Evolutionary conservation across 306 rosid species (phyloP), one percentile per base, ranked within the genome.

Genomic region (Oxytropis ochrocephala): DNA sequence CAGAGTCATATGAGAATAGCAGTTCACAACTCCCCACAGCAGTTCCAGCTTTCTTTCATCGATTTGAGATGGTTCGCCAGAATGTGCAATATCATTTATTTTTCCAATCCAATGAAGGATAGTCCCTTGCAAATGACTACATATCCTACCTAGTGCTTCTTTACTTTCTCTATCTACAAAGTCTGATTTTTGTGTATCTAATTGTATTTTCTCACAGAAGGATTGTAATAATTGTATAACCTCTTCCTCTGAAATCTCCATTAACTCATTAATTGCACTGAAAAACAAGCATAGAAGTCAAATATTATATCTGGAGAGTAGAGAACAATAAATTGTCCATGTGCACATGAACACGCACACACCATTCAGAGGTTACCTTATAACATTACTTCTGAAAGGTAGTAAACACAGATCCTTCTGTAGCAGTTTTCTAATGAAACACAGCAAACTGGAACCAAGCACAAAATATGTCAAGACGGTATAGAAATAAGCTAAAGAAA

Each of bases 1-100:
- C 44, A 79, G 77, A 13, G 81, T 64, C 83, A 88, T 74, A 39
- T 77, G 66, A 13, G 96, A 86, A 83, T 83, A 83, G 83, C 97
- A 94, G 52, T 47, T 87, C 42, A 94, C 76, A 11, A 75, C 66
- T 74, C 94, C 98, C 97, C 97, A 94, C 19, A 87, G 77, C 56
- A 84, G 51, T 74, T 91, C 84, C 82, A 90, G 50, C 73, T 78
- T 73, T 43, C 75, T 59, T 75, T 85, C 94, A 49, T 75, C 81
- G 57, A 84, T 66, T 67, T 78, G 68, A 57, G 80, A 66, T 49
- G 82, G 78, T 30, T 44, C 35, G 36, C 73, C 79, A 46, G 76
- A 58, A 53, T 41, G 62, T 51, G 49, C 73, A 62, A 77, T 56
- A 68, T 75, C 78, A 46, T 78, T 81, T 74, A 88, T 65, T 53